Evolutionary conservation across 768 basidiomycete genomes (phyloP).

Genomic region (Steccherinum ochraceum): DNA sequence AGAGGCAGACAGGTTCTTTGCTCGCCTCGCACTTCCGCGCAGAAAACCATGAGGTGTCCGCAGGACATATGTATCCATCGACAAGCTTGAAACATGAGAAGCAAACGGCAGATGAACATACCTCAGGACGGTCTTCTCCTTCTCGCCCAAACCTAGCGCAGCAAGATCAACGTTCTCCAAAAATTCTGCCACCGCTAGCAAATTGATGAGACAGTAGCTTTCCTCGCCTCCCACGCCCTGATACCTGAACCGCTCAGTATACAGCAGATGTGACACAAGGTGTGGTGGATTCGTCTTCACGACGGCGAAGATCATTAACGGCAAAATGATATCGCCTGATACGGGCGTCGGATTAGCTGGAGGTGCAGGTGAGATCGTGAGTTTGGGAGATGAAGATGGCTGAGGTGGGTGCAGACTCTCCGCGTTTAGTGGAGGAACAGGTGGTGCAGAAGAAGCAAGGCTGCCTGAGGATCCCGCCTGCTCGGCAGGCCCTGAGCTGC

Average conservation of each 20-base stretch:
- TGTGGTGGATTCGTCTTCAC: conserved; percentile 88
- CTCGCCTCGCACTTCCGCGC: too few relatives aligned
- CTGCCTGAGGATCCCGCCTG: background rate
- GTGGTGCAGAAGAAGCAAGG: too few relatives aligned
- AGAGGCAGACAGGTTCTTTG: too few relatives aligned
- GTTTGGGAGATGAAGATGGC: conserved; percentile 1
- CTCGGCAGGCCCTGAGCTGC: background rate
- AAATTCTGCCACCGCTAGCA: conserved; percentile 94
- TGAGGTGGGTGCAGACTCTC: background rate
- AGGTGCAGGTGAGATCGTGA: conserved; percentile 11
- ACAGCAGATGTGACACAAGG: conserved; percentile 65
- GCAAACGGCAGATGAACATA: conserved; percentile 19
- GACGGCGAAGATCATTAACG: conserved; percentile 89
- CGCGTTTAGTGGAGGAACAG: background rate
- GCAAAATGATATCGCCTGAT: conserved; percentile 86
- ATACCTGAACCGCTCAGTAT: conserved; percentile 55
- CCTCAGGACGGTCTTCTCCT: conserved; percentile 53
- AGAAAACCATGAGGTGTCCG: background rate
- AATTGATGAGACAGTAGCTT: conserved; percentile 88
- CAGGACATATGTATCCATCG: background rate
- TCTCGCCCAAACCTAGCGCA: conserved; percentile 55
- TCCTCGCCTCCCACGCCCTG: conserved; percentile 70
- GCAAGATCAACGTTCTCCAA: conserved; percentile 90
- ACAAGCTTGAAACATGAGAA: background rate
- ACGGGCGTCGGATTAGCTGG: conserved; percentile 42